Conservation (phyloP, 129 eudicot genomes). For the Flaveria sonorensis region DNA sequence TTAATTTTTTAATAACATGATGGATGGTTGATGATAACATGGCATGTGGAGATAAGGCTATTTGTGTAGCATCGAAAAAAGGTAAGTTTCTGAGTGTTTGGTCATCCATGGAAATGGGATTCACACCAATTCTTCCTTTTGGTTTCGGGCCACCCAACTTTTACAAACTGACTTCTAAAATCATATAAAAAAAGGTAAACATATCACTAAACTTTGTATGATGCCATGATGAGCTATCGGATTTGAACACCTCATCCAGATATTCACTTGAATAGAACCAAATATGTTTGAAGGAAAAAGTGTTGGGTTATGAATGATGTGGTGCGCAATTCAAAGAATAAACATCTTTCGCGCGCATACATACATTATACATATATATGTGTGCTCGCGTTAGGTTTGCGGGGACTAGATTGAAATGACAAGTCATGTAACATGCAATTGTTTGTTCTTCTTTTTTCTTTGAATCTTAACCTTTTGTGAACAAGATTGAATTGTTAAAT, state of each 20-base stretch:
- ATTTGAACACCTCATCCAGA: background rate
- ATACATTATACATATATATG: background rate
- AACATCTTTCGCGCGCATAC: background rate
- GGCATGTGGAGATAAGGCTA: conserved; percentile 29
- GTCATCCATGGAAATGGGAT: conserved; percentile 38
- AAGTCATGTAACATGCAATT: conserved; percentile 19
- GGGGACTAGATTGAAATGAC: conserved; percentile 13
- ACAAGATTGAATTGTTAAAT: background rate
- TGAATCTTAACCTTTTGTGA: conserved; percentile 5
- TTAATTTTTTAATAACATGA: background rate
- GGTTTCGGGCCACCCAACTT: conserved; percentile 40
- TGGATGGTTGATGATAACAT: conserved; percentile 12
- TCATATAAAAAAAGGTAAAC: conserved; percentile 3
- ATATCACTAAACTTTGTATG: conserved; percentile 12
- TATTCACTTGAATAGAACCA: background rate
- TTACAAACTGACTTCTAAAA: conserved; percentile 9
- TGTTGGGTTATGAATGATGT: background rate
- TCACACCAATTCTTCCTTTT: conserved; percentile 18
- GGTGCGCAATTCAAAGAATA: background rate
- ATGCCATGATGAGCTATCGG: background rate
- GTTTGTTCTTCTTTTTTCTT: conserved; percentile 8
- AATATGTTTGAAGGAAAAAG: background rate
- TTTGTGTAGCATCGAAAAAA: conserved; percentile 25
- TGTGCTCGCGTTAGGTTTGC: background rate
- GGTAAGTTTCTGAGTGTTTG: conserved; percentile 25